Percentiles rank a stretch among this genome's conserved stretches.
phyloP scores from a whole-genome alignment of 2,329 filamentous ascomycete species.

The Paecilomyces sp. region DNA sequence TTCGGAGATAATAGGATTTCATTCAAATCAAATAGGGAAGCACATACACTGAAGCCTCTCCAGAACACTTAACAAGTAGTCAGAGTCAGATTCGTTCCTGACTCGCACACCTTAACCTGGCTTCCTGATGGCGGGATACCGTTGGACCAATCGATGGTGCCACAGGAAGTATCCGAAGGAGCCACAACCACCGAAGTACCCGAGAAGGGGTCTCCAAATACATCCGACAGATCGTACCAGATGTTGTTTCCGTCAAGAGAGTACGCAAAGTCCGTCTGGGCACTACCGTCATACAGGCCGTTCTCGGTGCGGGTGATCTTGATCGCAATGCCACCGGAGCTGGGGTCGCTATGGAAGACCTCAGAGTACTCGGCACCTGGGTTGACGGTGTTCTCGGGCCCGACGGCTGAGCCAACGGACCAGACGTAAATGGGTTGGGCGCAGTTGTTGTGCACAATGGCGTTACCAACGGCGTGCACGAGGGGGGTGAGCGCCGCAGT shows the following conservation, averaged over 20 bases:
- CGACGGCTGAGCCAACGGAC: constrained; percentile 25
- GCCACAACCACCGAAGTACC: constrained; percentile 17
- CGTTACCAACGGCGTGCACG: constrained; percentile 18
- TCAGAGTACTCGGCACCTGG: constrained; percentile 24
- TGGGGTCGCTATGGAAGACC: constrained; percentile 23
- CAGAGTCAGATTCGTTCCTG: constrained; percentile 18
- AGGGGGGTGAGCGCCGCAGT: constrained; percentile 4
- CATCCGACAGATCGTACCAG: constrained; percentile 39
- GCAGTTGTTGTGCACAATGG: constrained; percentile 30
- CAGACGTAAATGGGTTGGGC: constrained; percentile 26
- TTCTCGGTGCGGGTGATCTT: constrained; percentile 30
- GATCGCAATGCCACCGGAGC: constrained; percentile 34
- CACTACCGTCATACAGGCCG: constrained; percentile 25
- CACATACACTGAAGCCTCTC: neutral
- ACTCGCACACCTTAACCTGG: constrained; percentile 16
- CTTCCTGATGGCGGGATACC: constrained; percentile 26
- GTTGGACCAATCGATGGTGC: constrained; percentile 20
- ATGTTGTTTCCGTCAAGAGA: constrained; percentile 24
- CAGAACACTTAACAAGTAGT: constrained; percentile 15
- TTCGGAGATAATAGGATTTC: neutral
- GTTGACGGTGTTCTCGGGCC: constrained; percentile 14
- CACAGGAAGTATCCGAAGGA: constrained; percentile 12
- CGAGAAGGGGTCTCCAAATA: constrained; percentile 37
- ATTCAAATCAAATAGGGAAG: neutral
- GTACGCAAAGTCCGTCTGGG: constrained; percentile 38